Evolutionary conservation across 768 basidiomycete genomes (phyloP), one percentile per base, ranked within the genome.

Genomic region (Leucogyrophana mollusca): DNA sequence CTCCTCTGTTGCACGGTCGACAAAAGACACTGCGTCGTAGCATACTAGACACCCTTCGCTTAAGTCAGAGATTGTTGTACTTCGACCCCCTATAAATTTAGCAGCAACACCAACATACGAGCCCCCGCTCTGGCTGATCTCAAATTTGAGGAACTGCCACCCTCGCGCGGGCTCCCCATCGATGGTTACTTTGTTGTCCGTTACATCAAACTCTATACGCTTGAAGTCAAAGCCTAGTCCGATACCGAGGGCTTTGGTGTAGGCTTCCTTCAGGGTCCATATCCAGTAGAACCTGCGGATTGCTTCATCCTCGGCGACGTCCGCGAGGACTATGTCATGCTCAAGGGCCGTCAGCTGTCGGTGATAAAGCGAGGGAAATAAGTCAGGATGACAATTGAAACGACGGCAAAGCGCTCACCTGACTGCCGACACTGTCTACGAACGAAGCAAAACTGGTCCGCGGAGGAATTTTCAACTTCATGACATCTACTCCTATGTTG

Each of bases 261-360:
- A 93, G 3, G 92, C 90, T 62, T 94, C 91, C 66, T 94, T 94
- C 60, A 90, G 66, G 6, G 92, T 92, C 91, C 91, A 94, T 52
- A 90, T 79, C 74, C 84, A 84, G 58, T 86, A 90, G 62, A 93
- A 87, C 13, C 71, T 68, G 35, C 71, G 69, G n/a, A 87, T 65
- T 3, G 73, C 77, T 50, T 84, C 80, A 7, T 66, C 59, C 47
- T 74, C 62, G 21, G 78, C 63, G 6, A 74, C 57, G 9, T 72
- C 68, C 14, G 69, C 61, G 11, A 68, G 57, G 35, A 74, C 50
- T 4, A 58, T 34, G 4, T 40, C 46, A 44, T 55, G 62, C 51
- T 79, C 77, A 16, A 55, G 49, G 2, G 58, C 45, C 6, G 76
- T 77, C 32, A 78, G 64, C 77, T 78, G 51, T 25, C 36, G 38